Percentiles rank a stretch among this genome's conserved stretches.
phyloP scores from a whole-genome alignment of 176 grass and related monocot species.

The Oryza nivara region DNA sequence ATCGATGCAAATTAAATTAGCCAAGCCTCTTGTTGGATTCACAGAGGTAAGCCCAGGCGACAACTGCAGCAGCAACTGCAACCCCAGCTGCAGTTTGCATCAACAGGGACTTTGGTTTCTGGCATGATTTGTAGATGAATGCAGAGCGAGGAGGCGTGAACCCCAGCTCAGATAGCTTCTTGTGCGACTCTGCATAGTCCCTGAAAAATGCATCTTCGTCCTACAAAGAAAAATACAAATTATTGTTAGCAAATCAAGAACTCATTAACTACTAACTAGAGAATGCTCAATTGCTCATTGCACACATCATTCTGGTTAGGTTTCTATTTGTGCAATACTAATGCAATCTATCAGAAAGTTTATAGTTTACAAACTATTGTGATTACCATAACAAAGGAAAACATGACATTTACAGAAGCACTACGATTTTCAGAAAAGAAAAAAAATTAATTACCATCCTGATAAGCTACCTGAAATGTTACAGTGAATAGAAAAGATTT shows the following conservation, averaged over 20 bases:
- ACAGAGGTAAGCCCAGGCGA: slow-evolving; percentile 39
- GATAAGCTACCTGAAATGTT: not conserved
- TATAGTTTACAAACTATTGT: not conserved
- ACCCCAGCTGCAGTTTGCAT: slow-evolving; percentile 36
- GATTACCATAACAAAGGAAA: not conserved
- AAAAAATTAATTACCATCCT: not conserved
- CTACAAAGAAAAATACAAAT: not conserved
- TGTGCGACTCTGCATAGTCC: slow-evolving; percentile 65
- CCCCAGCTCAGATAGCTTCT: slow-evolving; percentile 66
- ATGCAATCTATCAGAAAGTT: not conserved
- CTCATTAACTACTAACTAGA: too few species aligned
- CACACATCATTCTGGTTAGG: too few species aligned
- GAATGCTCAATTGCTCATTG: too few species aligned
- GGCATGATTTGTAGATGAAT: not conserved
- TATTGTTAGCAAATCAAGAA: not conserved
- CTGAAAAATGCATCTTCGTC: slow-evolving; percentile 68
- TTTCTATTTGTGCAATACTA: too few species aligned
- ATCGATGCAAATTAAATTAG: not conserved
- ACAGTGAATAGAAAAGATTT: not conserved
- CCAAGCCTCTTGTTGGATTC: slow-evolving; percentile 43
- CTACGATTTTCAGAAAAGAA: too few species aligned
- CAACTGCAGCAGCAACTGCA: slow-evolving; percentile 38
- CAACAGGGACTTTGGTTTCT: slow-evolving; percentile 6
- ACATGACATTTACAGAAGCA: not conserved
- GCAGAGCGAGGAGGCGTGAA: slow-evolving; percentile 50